Evolutionary conservation across 169 alveolate species (phyloP), one percentile per base, ranked within the genome.

Genomic region (Cyclospora cayetanensis): DNA sequence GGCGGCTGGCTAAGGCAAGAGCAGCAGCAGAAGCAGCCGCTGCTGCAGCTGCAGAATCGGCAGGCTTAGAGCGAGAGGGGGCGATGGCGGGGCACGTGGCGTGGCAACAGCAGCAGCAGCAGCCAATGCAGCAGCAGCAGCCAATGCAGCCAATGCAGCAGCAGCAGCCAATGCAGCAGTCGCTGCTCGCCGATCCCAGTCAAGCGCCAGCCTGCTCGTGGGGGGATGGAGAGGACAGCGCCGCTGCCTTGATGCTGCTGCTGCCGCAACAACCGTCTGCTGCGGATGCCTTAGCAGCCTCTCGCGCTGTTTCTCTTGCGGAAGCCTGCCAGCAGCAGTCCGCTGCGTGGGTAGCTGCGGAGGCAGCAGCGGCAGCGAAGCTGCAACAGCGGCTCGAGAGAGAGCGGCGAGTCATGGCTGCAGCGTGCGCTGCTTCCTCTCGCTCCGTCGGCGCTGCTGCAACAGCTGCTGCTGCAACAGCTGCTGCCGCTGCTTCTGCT

Each of bases 21-120:
- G 76, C 76, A 27, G 76, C 76, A 65, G 76, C 76, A 65, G 76
- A 65, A 65, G 76, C 76, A 65, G 76, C 76, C n/a, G 76, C 76
- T 27, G 76, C 76, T 27, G 76, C 76, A 20, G 76, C 76, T 3
- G 76, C 37, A 4, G n/a, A n/a, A n/a, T n/a, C n/a, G n/a, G n/a
- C n/a, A n/a, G n/a, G n/a, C n/a, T n/a, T n/a, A n/a, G n/a, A n/a
- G n/a, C n/a, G n/a, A n/a, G n/a, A n/a, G n/a, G n/a, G n/a, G n/a
- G n/a, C n/a, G n/a, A n/a, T n/a, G n/a, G n/a, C n/a, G n/a, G n/a
- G n/a, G n/a, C n/a, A n/a, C n/a, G n/a, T n/a, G n/a, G n/a, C n/a
- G n/a, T n/a, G n/a, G n/a, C n/a, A n/a, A n/a, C n/a, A n/a, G n/a
- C n/a, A n/a, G n/a, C 55, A 46, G 55, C 55, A 46, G 55, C 22